Conservation (phyloP, 805 yeast genomes). For the Ogataea neopini region DNA sequence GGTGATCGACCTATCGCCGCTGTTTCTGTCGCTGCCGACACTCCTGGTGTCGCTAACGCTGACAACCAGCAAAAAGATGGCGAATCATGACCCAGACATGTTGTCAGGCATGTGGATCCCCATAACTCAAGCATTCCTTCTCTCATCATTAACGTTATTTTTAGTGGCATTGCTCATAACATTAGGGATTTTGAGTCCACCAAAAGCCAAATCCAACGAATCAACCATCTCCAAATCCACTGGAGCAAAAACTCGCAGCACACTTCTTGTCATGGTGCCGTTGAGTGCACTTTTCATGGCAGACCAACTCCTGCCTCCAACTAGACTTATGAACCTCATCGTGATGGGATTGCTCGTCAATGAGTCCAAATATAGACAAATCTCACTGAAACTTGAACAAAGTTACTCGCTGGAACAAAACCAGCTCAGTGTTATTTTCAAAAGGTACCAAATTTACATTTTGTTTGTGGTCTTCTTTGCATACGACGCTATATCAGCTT, state of each 20-base stretch:
- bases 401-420: conserved; percentile 19
- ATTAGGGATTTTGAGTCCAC: conserved; percentile 4
- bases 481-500: conserved; percentile 15
- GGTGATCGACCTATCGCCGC: conserved; percentile 34
- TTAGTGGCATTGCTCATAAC: conserved; percentile 11
- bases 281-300: conserved; percentile 24
- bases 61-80: conserved; percentile 15
- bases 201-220: neutral
- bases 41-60: conserved; percentile 33
- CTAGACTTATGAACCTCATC: conserved; percentile 29
- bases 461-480: conserved; percentile 18
- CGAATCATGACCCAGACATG: conserved; percentile 4
- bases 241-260: neutral
- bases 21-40: conserved; percentile 37
- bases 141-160: conserved; percentile 27
- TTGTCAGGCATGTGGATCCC: conserved; percentile 4
- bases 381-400: conserved; percentile 24
- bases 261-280: conserved; percentile 14
- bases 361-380: conserved; percentile 9
- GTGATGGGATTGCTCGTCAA: conserved; percentile 23
- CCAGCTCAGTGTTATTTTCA: conserved; percentile 5
- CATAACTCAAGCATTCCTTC: conserved; percentile 22
- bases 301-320: conserved; percentile 28
- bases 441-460: conserved; percentile 22
- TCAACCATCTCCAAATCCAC: neutral